Evolutionary conservation across 2,329 filamentous ascomycete species (phyloP).

Genomic region (Ophiostoma ips): DNA sequence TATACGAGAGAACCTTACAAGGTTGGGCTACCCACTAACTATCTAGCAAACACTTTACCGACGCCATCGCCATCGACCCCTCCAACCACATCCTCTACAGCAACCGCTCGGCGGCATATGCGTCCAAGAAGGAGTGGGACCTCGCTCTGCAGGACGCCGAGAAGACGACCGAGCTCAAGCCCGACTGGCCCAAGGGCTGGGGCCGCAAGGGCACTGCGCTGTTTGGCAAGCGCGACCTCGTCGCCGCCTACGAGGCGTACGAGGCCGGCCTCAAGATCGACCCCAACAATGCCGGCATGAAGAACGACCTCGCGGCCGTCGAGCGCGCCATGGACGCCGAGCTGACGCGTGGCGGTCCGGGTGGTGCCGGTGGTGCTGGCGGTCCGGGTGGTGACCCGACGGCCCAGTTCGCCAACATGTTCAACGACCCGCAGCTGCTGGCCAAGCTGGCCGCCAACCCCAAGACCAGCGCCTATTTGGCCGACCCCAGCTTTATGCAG

Average conservation of each 20-base stretch:
- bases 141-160: conserved; percentile 77
- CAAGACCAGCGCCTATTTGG: conserved; percentile 72
- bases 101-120: conserved; percentile 79
- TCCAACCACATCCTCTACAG: conserved; percentile 95
- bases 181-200: conserved; percentile 97
- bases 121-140: conserved; percentile 79
- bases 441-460: conserved; percentile 88
- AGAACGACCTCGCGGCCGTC: conserved; percentile 73
- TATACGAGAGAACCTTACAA: no score
- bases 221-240: conserved; percentile 74
- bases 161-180: conserved; percentile 89
- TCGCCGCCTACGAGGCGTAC: conserved; percentile 78
- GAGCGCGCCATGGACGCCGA: conserved; percentile 78
- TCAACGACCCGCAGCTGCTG: conserved; percentile 81
- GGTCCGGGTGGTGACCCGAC: conserved; percentile 24
- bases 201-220: conserved; percentile 82
- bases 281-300: conserved; percentile 80
- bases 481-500: conserved; percentile 75
- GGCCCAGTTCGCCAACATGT: conserved; percentile 61
- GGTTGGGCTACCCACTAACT: neutral
- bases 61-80: conserved; percentile 80
- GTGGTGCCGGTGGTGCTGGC: conserved; percentile 2
- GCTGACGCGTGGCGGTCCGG: conserved; percentile 9
- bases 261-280: conserved; percentile 91
- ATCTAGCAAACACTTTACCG: conserved; percentile 75